A percentile compares a stretch with the other conserved stretches of the same genome.
Conservation (phyloP, 116 monocot species). For the Cymodocea nodosa region DNA sequence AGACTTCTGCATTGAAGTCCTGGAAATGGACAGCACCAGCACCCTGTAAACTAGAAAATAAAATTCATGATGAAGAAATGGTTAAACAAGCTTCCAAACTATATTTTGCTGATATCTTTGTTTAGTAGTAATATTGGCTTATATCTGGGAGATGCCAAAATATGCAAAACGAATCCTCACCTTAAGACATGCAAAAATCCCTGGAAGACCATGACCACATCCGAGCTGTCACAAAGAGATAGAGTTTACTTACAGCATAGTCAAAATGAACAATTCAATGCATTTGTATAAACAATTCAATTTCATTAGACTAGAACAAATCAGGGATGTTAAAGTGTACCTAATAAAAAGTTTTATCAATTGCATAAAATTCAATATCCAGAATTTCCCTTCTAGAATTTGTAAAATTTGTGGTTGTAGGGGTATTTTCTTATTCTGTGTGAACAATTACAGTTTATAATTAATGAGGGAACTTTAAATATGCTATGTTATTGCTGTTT, state of each 20-base stretch:
- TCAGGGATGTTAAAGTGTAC: too few species aligned
- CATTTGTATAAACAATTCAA: neutral
- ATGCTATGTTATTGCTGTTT: too few species aligned
- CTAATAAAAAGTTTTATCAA: too few species aligned
- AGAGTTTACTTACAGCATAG: neutral
- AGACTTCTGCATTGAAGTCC: slow-evolving; percentile 93
- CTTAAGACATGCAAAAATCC: slow-evolving; percentile 56
- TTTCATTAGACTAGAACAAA: neutral
- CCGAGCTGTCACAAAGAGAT: slow-evolving; percentile 49
- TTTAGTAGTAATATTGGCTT: too few species aligned
- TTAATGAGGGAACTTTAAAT: too few species aligned
- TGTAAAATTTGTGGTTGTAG: too few species aligned
- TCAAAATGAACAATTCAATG: neutral
- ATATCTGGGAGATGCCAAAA: neutral
- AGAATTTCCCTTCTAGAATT: too few species aligned
- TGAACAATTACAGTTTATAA: too few species aligned
- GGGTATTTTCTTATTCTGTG: too few species aligned
- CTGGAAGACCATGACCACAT: slow-evolving; percentile 98
- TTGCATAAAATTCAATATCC: too few species aligned
- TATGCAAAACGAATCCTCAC: slow-evolving; percentile 12
- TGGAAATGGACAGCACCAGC: slow-evolving; percentile 73
- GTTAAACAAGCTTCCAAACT: too few species aligned
- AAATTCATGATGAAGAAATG: neutral
- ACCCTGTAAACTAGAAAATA: slow-evolving; percentile 32
- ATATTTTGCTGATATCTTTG: too few species aligned